Evolutionary conservation across 257 asterid genomes (phyloP).

Genomic region (Salvia miltiorrhiza): DNA sequence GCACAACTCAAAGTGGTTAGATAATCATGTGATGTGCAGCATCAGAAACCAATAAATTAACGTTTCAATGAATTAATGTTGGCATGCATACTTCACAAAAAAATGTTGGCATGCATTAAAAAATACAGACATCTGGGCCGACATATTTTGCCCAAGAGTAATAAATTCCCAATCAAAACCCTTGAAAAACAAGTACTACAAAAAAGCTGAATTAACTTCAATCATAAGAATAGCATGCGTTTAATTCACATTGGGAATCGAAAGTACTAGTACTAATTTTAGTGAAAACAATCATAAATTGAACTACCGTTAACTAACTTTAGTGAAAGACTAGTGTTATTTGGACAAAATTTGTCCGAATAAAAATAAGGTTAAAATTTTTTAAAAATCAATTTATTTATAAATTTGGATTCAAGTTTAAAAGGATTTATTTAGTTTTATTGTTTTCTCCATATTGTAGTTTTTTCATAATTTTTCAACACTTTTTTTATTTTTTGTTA

Average conservation of each 20-base stretch:
- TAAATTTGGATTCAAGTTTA: too few species aligned
- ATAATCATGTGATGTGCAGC: not conserved
- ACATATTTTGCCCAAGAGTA: conserved; percentile 1
- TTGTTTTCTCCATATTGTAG: too few species aligned
- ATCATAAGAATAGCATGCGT: not conserved
- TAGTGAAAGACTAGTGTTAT: too few species aligned
- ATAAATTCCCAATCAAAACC: conserved; percentile 1
- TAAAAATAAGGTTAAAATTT: too few species aligned
- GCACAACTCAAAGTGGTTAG: too few species aligned
- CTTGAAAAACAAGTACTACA: not conserved
- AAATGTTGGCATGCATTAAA: too few species aligned
- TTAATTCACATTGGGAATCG: not conserved
- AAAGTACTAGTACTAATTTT: not conserved
- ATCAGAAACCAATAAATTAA: conserved; percentile 1
- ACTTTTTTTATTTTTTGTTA: too few species aligned
- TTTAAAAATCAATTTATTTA: too few species aligned
- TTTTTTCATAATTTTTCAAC: too few species aligned
- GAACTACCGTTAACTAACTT: too few species aligned
- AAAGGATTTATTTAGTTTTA: too few species aligned
- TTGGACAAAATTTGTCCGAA: too few species aligned
- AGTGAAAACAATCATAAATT: not conserved
- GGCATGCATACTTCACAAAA: not conserved
- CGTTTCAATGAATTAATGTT: not conserved
- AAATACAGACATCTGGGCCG: conserved; percentile 12
- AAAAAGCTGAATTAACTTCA: not conserved